Base-by-base conservation (phyloP, 352 stramenopile species). In the Phytophthora capsici region DNA sequence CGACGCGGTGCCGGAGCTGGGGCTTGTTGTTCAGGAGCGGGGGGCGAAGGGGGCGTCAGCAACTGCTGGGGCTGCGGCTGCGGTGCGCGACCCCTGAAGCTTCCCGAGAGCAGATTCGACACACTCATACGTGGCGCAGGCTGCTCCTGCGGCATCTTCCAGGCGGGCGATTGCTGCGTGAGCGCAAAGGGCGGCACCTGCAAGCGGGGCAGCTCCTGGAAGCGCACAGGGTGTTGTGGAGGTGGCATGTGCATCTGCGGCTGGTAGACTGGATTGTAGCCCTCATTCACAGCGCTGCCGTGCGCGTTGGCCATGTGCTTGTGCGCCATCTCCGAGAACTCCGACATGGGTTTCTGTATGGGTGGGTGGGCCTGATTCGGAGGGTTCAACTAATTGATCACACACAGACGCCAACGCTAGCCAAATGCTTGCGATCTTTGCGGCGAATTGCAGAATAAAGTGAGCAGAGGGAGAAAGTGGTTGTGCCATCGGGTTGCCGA, bases 181-280 rank as follows among this genome's bases (percentile, higher is more conserved):
- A 89, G 63, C 50, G 76, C 74, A 38, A 85, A 84, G 17, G 80
- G 73, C 6, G 82, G 82, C 48, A 90, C 80, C 40, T 90, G 82
- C 36, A 90, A 66, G 3, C 82, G 73, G 13, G 82, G 82, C n/a
- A 90, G 78, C 71, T 90, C 82, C 64, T 88, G 77, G 75, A 85
- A 83, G 43, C 67, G 68, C 43, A 73, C 51, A 20, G 67, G 56
- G 16, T 66, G 44, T 25, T 65, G 62, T n/a, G 32, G 41, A 6
- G 38, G 57, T 41, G 49, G 65, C 60, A 61, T 38, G 45, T 55
- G 54, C 28, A 60, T 44, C 28, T 65, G 41, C 6, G 44, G 37
- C 57, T 62, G 55, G 44, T 68, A 65, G 9, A 49, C 50, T 0
- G 59, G 62, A 47, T 51, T 49, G 38, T 79, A 79, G 30, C 47